phyloP scores from a whole-genome alignment of 1,284 basidiomycete genomes.

The Cryptococcus sp. region DNA sequence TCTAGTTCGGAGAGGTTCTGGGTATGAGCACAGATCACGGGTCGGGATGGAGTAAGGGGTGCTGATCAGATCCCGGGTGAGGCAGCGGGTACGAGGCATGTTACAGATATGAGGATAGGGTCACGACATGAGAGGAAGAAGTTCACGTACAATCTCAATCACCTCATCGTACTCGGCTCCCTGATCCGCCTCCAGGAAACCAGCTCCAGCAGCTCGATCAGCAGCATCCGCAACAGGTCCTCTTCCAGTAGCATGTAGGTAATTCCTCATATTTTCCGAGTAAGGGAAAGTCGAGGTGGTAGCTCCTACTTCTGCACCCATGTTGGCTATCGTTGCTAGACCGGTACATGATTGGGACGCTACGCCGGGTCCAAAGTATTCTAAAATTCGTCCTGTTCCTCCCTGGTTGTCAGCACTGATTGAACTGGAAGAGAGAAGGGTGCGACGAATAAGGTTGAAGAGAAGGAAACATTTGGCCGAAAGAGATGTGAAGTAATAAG shows the following conservation, averaged over 20 bases:
- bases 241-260: conserved; percentile 85
- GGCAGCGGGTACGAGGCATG: not conserved
- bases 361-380: conserved; percentile 97
- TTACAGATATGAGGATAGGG: not conserved
- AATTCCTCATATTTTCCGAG: conserved; percentile 80
- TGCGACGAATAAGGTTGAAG: not conserved
- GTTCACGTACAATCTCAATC: conserved; percentile 74
- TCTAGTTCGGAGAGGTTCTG: conserved; percentile 88
- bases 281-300: conserved; percentile 98
- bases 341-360: conserved; percentile 89
- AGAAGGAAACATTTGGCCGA: not conserved
- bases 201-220: conserved; percentile 70
- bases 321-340: conserved; percentile 91
- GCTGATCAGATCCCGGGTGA: not conserved
- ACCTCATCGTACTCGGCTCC: conserved; percentile 94
- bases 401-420: conserved; percentile 54
- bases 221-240: conserved; percentile 83
- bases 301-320: conserved; percentile 99
- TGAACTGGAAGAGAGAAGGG: not conserved
- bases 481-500: not conserved
- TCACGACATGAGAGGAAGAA: too few species aligned
- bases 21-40: not conserved
- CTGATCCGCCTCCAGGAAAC: conserved; percentile 78
- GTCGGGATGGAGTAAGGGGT: not conserved
- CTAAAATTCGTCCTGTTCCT: conserved; percentile 92